Evolutionary conservation across 108 stramenopile genomes (phyloP).

Genomic region (Mayamaea pseudoterrestris): DNA sequence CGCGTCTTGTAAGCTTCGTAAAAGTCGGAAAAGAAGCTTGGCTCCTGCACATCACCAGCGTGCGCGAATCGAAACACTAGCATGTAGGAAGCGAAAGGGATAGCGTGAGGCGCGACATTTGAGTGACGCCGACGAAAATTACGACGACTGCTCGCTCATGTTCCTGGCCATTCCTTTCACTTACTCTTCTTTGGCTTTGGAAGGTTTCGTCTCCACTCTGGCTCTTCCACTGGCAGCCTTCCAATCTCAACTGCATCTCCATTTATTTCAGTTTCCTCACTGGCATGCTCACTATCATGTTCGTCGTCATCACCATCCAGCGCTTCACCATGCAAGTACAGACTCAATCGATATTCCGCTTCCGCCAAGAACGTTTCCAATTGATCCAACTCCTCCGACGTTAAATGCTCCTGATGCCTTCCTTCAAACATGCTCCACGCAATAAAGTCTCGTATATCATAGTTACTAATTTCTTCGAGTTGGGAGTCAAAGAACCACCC

Average conservation of each 20-base stretch:
- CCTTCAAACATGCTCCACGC: conserved; percentile 80
- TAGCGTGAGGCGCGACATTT: too few relatives aligned
- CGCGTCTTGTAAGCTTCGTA: conserved; percentile 62
- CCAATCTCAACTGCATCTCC: not conserved
- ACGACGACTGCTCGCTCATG: too few relatives aligned
- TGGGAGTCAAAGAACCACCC: conserved; percentile 83
- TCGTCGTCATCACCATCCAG: conserved; percentile 13
- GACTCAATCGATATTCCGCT: conserved; percentile 49
- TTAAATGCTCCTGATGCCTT: conserved; percentile 82
- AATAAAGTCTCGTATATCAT: conserved; percentile 71
- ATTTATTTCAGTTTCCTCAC: too few relatives aligned
- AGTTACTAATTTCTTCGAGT: conserved; percentile 57
- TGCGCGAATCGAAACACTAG: too few relatives aligned
- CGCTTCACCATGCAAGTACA: conserved; percentile 45
- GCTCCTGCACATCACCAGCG: conserved; percentile 33
- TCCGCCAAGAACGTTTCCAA: conserved; percentile 56
- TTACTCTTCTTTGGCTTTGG: conserved; percentile 29
- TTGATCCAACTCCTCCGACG: conserved; percentile 49
- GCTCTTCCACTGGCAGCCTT: not conserved
- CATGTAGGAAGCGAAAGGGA: too few relatives aligned
- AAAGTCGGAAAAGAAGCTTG: conserved; percentile 66
- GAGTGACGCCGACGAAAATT: too few relatives aligned
- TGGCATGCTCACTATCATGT: conserved; percentile 3
- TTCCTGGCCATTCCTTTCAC: too few relatives aligned
- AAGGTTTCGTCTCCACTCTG: not conserved